Percentiles rank a stretch among this genome's conserved stretches.
phyloP scores from a whole-genome alignment of 2,329 filamentous ascomycete species.

The Metarhizium anisopliae region DNA sequence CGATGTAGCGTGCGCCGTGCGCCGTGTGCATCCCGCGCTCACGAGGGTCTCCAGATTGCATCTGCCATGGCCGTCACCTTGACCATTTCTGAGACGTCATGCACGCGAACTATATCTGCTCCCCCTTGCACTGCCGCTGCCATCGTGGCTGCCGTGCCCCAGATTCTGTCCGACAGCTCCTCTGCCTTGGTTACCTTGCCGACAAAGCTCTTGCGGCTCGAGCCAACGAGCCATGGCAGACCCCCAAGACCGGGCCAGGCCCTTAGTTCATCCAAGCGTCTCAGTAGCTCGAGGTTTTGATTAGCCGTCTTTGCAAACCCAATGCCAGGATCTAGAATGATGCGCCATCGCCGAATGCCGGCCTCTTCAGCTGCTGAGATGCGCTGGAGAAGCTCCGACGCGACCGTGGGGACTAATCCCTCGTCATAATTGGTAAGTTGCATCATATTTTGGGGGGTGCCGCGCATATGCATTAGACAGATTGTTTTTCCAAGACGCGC shows the following conservation, averaged over 20 bases:
- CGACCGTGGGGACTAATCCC: slow-evolving; percentile 58
- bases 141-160: slow-evolving; percentile 84
- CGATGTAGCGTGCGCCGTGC: neutral
- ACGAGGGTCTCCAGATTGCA: slow-evolving; percentile 64
- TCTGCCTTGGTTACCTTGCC: slow-evolving; percentile 70
- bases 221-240: slow-evolving; percentile 82
- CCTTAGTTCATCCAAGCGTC: slow-evolving; percentile 55
- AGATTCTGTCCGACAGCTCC: slow-evolving; percentile 60
- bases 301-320: slow-evolving; percentile 81
- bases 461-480: slow-evolving; percentile 88
- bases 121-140: slow-evolving; percentile 78
- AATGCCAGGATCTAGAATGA: slow-evolving; percentile 87
- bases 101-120: slow-evolving; percentile 85
- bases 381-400: slow-evolving; percentile 58
- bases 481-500: slow-evolving; percentile 72
- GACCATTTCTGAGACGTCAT: slow-evolving; percentile 81
- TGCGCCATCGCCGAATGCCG: slow-evolving; percentile 84
- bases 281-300: slow-evolving; percentile 76
- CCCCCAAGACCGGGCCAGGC: slow-evolving; percentile 55
- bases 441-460: slow-evolving; percentile 75
- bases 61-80: slow-evolving; percentile 81
- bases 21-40: neutral
- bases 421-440: slow-evolving; percentile 57
- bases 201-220: slow-evolving; percentile 84
- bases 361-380: slow-evolving; percentile 68